Conservation (phyloP, 768 basidiomycete species). For the Pleurotus platypus region DNA sequence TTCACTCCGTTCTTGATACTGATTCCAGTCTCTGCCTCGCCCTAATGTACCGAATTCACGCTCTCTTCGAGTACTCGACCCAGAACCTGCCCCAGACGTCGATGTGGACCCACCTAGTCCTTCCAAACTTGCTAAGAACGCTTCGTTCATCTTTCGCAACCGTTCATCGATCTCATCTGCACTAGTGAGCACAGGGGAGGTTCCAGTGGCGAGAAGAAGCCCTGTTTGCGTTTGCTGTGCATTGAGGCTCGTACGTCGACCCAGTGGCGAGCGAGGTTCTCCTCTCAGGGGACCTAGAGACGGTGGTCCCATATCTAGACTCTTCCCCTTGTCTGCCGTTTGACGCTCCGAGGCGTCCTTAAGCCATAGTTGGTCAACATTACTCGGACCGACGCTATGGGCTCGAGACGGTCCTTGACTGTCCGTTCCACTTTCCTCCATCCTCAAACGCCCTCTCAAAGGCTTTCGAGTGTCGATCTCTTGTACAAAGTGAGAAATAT, state of each 20-base stretch:
- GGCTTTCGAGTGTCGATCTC: constrained; percentile 74
- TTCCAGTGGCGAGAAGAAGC: constrained; percentile 26
- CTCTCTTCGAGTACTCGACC: not conserved
- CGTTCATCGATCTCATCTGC: constrained; percentile 64
- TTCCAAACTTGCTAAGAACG: constrained; percentile 61
- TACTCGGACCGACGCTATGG: constrained; percentile 6
- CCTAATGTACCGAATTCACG: constrained; percentile 1
- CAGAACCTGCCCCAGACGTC: constrained; percentile 11
- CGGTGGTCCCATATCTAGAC: not conserved
- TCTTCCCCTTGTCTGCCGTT: not conserved
- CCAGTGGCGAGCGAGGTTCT: not conserved
- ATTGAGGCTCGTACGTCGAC: constrained; percentile 9
- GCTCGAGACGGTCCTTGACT: constrained; percentile 6
- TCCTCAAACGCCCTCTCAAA: constrained; percentile 37
- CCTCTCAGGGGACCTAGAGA: not conserved
- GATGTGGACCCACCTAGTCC: constrained; percentile 41
- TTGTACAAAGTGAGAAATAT: constrained; percentile 74
- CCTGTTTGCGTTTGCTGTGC: not conserved
- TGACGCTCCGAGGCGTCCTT: not conserved
- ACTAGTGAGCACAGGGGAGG: constrained; percentile 54
- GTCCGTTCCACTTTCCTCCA: constrained; percentile 2
- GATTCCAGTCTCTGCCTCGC: constrained; percentile 1
- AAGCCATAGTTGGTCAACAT: not conserved
- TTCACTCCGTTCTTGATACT: not conserved
- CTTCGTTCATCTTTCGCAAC: constrained; percentile 62